Evolutionary conservation across 257 asterid species (phyloP).

Genomic region (Anisodus tanguticus): DNA sequence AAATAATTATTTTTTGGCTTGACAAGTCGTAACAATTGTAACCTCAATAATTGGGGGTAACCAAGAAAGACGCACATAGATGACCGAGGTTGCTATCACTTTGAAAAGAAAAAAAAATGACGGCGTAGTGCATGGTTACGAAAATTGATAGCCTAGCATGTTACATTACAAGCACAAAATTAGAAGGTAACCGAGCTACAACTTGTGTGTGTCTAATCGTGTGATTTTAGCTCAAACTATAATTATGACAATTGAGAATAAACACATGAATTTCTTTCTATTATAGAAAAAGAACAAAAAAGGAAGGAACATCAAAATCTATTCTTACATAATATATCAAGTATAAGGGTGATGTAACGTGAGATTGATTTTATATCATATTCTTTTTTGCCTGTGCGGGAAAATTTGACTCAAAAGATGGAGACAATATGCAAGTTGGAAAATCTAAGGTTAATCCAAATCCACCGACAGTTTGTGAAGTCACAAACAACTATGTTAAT

Average conservation of each 20-base stretch:
- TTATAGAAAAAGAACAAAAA: background rate
- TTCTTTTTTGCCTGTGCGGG: background rate
- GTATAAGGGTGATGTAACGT: background rate
- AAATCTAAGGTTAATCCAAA: background rate
- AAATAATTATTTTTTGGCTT: too few relatives aligned
- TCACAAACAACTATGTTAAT: background rate
- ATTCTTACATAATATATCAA: background rate
- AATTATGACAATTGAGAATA: background rate
- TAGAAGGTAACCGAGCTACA: background rate
- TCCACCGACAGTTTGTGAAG: constrained; percentile 21
- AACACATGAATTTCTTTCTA: background rate
- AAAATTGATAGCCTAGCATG: background rate
- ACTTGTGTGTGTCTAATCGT: constrained; percentile 4
- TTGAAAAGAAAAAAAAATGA: background rate
- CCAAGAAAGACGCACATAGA: too few relatives aligned
- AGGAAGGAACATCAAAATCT: background rate
- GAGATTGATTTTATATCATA: background rate
- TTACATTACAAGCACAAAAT: background rate
- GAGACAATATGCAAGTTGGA: background rate
- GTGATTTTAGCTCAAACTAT: background rate
- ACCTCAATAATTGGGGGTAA: too few relatives aligned
- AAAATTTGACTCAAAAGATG: background rate
- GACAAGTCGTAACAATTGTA: too few relatives aligned
- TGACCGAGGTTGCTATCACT: background rate
- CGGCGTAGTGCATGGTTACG: background rate